phyloP scores from a whole-genome alignment of 352 stramenopile species.

The Pythium scleroteichum region DNA sequence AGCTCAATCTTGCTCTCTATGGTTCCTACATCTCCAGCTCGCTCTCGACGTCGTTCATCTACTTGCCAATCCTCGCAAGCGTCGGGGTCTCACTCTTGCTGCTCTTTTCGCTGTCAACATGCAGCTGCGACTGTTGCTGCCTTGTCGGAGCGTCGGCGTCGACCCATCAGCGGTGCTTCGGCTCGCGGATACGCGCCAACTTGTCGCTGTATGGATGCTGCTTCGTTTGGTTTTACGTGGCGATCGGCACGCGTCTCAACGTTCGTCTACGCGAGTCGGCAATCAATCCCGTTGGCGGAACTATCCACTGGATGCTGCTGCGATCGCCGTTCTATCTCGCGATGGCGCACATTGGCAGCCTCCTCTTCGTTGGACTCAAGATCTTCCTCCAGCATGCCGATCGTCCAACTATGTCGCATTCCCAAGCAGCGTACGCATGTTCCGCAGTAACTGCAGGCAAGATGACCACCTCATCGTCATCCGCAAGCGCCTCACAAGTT shows the following conservation, averaged over 20 bases:
- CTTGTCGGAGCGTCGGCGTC: constrained; percentile 34
- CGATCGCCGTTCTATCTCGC: constrained; percentile 63
- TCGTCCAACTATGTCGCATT: background rate
- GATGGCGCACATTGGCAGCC: constrained; percentile 59
- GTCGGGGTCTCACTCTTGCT: constrained; percentile 40
- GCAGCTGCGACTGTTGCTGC: constrained; percentile 73
- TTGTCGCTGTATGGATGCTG: constrained; percentile 51
- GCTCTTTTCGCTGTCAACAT: constrained; percentile 51
- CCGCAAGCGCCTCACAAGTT: background rate
- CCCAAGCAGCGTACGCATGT: no score
- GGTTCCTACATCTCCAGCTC: constrained; percentile 53
- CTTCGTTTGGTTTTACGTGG: constrained; percentile 49
- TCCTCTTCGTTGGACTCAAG: constrained; percentile 70
- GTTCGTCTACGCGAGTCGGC: constrained; percentile 65
- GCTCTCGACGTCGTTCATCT: constrained; percentile 62
- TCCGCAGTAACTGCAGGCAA: background rate
- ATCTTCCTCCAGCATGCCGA: constrained; percentile 67
- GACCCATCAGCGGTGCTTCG: constrained; percentile 54
- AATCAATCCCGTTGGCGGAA: constrained; percentile 76
- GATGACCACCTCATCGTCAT: background rate
- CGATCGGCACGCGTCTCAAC: constrained; percentile 70
- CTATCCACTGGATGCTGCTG: constrained; percentile 73
- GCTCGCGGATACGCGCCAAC: constrained; percentile 47
- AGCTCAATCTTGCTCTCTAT: constrained; percentile 71
- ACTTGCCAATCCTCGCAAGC: constrained; percentile 46